Percentiles rank a stretch among this genome's conserved stretches.
These are phyloP conservation scores for Candida xyloterini DNA, from an alignment of 805 yeast genomes.

Conservation along the genomic window DNA sequence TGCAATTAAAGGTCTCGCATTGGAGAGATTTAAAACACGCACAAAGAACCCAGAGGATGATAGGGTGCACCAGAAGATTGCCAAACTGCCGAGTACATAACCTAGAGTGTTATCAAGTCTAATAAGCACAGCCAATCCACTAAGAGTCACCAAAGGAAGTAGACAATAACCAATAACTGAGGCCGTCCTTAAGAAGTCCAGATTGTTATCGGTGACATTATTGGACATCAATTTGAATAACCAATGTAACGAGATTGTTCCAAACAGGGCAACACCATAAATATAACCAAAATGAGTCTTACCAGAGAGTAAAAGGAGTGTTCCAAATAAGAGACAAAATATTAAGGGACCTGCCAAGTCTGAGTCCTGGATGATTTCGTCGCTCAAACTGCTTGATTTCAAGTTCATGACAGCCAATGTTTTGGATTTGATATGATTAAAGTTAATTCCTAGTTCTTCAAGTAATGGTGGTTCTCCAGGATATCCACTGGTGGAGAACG, in stretches of 20 bases:
- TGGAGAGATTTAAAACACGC: conserved; percentile 73
- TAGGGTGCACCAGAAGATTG: conserved; percentile 87
- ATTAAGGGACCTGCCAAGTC: conserved; percentile 95
- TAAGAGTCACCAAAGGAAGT: conserved; percentile 77
- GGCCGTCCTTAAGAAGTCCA: conserved; percentile 69
- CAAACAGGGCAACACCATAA: conserved; percentile 92
- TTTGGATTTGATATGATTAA: conserved; percentile 78
- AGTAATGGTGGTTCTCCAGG: conserved; percentile 92
- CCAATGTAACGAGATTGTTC: conserved; percentile 79
- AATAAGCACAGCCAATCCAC: conserved; percentile 65
- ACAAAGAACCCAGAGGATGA: conserved; percentile 93
- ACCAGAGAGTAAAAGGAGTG: conserved; percentile 78
- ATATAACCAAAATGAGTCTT: conserved; percentile 96
- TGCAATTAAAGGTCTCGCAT: conserved; percentile 87
- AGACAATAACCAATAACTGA: conserved; percentile 93
- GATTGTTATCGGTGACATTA: conserved; percentile 35
- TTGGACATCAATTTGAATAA: conserved; percentile 86
- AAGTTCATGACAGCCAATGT: conserved; percentile 87
- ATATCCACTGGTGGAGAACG: conserved; percentile 89
- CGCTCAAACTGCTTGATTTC: conserved; percentile 50
- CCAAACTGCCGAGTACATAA: conserved; percentile 59
- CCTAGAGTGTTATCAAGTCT: conserved; percentile 74
- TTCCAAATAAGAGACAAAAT: conserved; percentile 84
- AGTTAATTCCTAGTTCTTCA: conserved; percentile 92
- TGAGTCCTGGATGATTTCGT: conserved; percentile 79